These are phyloP conservation scores for Colletotrichum tabaci DNA, from an alignment of 2,329 filamentous ascomycete species.

Conservation along the genomic window DNA sequence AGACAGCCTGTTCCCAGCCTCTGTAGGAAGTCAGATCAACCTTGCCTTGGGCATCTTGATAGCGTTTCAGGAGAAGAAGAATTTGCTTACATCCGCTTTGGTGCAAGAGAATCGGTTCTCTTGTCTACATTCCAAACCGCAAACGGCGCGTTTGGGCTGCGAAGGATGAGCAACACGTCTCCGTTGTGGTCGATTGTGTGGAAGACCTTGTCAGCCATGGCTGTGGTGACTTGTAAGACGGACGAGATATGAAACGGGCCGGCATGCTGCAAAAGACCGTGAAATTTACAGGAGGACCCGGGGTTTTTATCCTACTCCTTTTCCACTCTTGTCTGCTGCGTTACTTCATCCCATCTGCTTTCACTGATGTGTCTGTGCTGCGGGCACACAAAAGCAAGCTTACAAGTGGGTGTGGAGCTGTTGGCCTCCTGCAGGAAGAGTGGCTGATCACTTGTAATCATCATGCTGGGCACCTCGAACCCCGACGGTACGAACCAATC, in stretches of 20 bases:
- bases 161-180: slow-evolving; percentile 7
- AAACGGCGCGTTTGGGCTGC: not conserved
- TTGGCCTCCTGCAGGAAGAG: not conserved
- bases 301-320: not conserved
- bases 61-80: too few species aligned
- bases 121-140: not conserved
- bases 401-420: not conserved
- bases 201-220: not conserved
- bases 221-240: too few species aligned
- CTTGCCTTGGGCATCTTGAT: too few species aligned
- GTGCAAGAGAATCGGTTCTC: not conserved
- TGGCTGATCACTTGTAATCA: not conserved
- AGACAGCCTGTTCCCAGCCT: too few species aligned
- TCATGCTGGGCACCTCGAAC: not conserved
- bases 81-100: too few species aligned
- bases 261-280: too few species aligned
- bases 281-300: too few species aligned
- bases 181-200: not conserved
- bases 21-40: too few species aligned
- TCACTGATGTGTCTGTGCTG: not conserved
- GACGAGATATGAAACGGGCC: too few species aligned
- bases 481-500: not conserved
- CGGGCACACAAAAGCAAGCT: not conserved
- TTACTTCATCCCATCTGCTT: not conserved
- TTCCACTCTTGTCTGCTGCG: not conserved